A percentile compares a stretch with the other conserved stretches of the same genome.
These are phyloP conservation scores for Mollisiaceae sp. DNA, from an alignment of 2,329 filamentous ascomycete species.

Conservation along the genomic window DNA sequence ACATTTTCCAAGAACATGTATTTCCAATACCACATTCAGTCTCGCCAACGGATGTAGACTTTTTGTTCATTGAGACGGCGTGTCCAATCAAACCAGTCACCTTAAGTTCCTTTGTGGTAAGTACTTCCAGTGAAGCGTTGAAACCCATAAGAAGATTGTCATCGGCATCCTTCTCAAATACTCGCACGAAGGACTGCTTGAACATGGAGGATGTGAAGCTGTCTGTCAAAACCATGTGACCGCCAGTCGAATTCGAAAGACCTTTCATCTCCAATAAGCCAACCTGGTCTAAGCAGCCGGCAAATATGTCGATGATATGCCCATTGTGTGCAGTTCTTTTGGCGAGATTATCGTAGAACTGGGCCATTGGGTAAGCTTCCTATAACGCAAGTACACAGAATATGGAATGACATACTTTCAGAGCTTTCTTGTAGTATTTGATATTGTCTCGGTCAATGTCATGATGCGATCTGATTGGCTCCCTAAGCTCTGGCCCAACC, in stretches of 20 bases:
- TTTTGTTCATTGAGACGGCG: conserved; percentile 96
- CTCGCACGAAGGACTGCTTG: conserved; percentile 95
- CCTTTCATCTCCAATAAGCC: conserved; percentile 98
- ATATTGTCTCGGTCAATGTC: conserved; percentile 99
- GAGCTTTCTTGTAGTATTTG: conserved; percentile 99
- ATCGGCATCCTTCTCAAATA: conserved; percentile 95
- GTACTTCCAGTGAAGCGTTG: conserved; percentile 92
- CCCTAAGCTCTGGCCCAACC: conserved; percentile 91
- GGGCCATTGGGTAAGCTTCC: conserved; percentile 18
- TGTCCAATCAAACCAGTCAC: conserved; percentile 97
- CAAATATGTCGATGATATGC: conserved; percentile 97
- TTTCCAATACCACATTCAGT: conserved; percentile 98
- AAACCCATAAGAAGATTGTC: conserved; percentile 98
- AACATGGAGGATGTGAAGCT: conserved; percentile 99
- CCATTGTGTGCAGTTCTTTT: conserved; percentile 96
- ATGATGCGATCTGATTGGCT: conserved; percentile 97
- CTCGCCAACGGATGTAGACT: conserved; percentile 94
- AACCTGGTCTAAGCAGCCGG: conserved; percentile 95
- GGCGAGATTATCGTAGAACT: conserved; percentile 94
- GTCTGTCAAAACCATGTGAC: conserved; percentile 97
- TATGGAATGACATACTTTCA: conserved; percentile 69
- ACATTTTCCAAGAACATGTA: conserved; percentile 99
- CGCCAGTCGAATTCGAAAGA: conserved; percentile 92
- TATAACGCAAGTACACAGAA: background rate
- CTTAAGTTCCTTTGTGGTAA: conserved; percentile 98